phyloP scores from a whole-genome alignment of 306 rosid species.

The Cyamopsis tetragonoloba region DNA sequence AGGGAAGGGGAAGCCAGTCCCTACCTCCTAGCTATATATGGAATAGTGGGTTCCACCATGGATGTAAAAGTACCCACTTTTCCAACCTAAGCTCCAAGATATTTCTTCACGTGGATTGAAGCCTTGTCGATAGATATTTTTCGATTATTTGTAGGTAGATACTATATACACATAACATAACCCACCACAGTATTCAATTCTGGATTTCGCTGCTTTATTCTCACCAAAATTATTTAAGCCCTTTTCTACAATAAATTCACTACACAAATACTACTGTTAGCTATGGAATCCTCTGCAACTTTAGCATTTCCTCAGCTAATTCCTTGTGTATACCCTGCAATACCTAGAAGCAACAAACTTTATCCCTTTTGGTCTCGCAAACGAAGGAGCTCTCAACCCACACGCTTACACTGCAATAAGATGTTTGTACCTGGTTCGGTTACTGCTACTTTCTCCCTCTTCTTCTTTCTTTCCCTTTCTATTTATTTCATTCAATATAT shows the following conservation, averaged over 20 bases:
- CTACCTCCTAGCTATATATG: background rate
- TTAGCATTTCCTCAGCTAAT: constrained; percentile 47
- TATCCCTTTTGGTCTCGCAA: constrained; percentile 41
- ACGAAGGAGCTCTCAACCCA: constrained; percentile 35
- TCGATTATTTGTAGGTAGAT: too few species aligned
- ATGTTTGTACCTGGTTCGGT: constrained; percentile 91
- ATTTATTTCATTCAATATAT: background rate
- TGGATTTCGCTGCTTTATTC: background rate
- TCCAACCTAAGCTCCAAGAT: constrained; percentile 33
- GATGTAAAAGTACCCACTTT: background rate
- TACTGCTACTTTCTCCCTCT: constrained; percentile 10
- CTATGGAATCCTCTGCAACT: constrained; percentile 63
- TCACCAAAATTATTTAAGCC: background rate
- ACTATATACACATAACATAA: constrained; percentile 11
- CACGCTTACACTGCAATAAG: constrained; percentile 67
- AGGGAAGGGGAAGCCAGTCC: background rate
- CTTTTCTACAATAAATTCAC: constrained; percentile 16
- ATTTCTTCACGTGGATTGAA: constrained; percentile 27
- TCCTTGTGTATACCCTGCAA: constrained; percentile 49
- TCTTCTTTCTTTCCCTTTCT: background rate
- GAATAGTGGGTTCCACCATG: constrained; percentile 30
- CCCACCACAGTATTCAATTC: background rate
- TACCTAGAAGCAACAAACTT: constrained; percentile 30
- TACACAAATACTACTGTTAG: background rate
- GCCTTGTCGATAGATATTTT: constrained; percentile 45